Evolutionary conservation across 441 rosid species (phyloP).

Genomic region (Pelargonium fulgidum): DNA sequence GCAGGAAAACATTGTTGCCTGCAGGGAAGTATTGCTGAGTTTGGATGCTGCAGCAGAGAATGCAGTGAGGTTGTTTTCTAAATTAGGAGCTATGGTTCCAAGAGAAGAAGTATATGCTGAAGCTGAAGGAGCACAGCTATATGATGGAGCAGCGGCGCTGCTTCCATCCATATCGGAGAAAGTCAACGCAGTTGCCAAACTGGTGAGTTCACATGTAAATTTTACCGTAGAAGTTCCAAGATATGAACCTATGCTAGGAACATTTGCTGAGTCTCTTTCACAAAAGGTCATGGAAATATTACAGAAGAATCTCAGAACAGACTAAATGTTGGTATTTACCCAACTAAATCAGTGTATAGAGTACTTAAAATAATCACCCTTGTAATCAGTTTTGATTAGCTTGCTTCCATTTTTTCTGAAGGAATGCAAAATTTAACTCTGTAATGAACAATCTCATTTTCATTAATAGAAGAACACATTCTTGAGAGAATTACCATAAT

Average conservation of each 20-base stretch:
- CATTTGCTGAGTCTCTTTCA: constrained; percentile 29
- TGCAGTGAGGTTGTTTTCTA: constrained; percentile 33
- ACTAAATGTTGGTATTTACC: constrained; percentile 6
- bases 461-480: not conserved
- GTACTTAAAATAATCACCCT: constrained; percentile 12
- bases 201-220: constrained; percentile 21
- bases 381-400: not conserved
- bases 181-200: constrained; percentile 34
- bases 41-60: constrained; percentile 39
- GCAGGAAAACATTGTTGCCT: constrained; percentile 33
- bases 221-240: constrained; percentile 21
- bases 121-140: constrained; percentile 30
- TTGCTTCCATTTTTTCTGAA: not conserved
- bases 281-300: constrained; percentile 27
- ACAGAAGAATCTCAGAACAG: constrained; percentile 24
- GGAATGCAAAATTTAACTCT: not conserved
- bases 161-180: constrained; percentile 49
- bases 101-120: constrained; percentile 31
- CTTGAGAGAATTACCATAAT: not conserved
- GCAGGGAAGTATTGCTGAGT: constrained; percentile 43
- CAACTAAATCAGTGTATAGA: not conserved
- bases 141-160: constrained; percentile 41
- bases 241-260: constrained; percentile 28
- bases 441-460: not conserved
- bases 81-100: constrained; percentile 28